Conservation (phyloP, 768 basidiomycete genomes). For the Lactifluus volemus region DNA sequence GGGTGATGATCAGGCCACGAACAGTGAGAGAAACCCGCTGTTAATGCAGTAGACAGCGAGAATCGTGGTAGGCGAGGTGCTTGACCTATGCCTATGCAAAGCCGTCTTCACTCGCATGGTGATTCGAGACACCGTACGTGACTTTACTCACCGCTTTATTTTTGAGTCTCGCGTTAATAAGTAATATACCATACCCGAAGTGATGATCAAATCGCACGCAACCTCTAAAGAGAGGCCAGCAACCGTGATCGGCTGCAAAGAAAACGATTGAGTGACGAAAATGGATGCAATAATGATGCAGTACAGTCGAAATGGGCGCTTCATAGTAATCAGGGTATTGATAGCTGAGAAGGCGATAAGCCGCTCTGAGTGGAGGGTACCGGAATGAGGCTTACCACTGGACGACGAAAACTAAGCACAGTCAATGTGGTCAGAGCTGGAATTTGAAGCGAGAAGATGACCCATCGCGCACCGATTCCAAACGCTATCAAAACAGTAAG, state of each 20-base stretch:
- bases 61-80: neutral
- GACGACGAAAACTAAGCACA: neutral
- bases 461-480: neutral
- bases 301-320: neutral
- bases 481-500: neutral
- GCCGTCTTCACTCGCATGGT: neutral
- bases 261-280: neutral
- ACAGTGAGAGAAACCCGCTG: conserved; percentile 1
- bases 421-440: neutral
- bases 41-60: neutral
- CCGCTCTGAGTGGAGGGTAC: too few species aligned
- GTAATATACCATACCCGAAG: conserved; percentile 1
- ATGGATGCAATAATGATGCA: neutral
- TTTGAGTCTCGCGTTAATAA: neutral
- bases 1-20: neutral
- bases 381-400: neutral
- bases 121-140: too few species aligned
- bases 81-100: neutral
- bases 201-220: neutral
- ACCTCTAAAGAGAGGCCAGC: neutral
- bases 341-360: neutral
- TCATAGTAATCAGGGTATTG: neutral
- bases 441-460: neutral
- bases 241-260: neutral
- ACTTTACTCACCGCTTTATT: neutral